Base-by-base conservation (phyloP, 1,284 basidiomycete genomes). In the Puccinia triticina region DNA sequence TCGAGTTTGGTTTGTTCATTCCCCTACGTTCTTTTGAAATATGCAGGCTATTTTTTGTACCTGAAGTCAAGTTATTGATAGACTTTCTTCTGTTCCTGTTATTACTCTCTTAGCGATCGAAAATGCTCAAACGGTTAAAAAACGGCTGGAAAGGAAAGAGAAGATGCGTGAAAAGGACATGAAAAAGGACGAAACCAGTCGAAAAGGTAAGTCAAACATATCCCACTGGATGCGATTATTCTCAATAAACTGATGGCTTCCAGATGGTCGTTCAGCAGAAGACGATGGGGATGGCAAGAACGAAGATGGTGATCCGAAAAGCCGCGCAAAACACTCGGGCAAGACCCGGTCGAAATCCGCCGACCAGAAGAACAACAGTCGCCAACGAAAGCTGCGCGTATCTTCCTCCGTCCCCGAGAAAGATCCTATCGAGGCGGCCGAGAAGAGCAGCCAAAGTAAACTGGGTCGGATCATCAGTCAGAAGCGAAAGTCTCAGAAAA, bases 61-160 rank as follows among this genome's bases (percentile, higher is more conserved):
- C n/a, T n/a, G n/a, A n/a, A n/a, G n/a, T n/a, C n/a, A n/a, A n/a
- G n/a, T 18, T 67, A 29, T 55, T 53, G 34, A 64, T 66, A 53
- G 0, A 23, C n/a, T 26, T 34, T 26, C 50, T 61, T 37, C 29
- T 12, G 21, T 29, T n/a, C 40, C 16, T 12, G 55, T 53, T 26
- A 69, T 18, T 14, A 64, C 32, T 37, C 29, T 18, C n/a, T 40
- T 61, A 81, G 78, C 93, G 57, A 93, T 96, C 81, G 94, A 98
- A 89, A 97, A 98, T 85, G 89, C 94, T 5, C 93, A 95, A 87
- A 94, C 96, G 32, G 91, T 94, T 37, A 91, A 92, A 83, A 88
- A 93, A 81, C 89, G 93, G 83, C 88, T 89, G 72, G 89, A 90
- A 18, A 88, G 89, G 26, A 81, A 71, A 26, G 55, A 57, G 48